Base-by-base conservation (phyloP, 192 early-diverging fungal genomes). In the Dissophora globulifera region DNA sequence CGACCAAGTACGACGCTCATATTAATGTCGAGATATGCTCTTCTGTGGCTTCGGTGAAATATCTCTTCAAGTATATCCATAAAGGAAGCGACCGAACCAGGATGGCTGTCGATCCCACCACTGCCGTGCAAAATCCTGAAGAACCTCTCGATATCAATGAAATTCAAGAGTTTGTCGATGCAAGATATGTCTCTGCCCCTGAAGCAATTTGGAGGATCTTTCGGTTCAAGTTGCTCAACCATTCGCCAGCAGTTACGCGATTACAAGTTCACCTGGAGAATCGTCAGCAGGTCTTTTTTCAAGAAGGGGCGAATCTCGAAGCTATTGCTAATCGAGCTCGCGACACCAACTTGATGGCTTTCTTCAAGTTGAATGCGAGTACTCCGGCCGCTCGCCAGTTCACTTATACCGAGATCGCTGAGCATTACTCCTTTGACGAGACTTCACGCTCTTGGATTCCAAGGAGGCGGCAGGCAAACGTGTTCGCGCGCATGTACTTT, bases 401-500 rank as follows among this genome's bases (percentile, higher is more conserved):
- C 38, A 40, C 54, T 25, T 57, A 57, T 42, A 32, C 20, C 19
- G 33, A 57, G 20, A 57, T 57, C 54, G 19, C 54, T 20, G 12
- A 20, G 20, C 54, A 57, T 33, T 57, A 57, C 25, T 23, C 38
- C n/a, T 57, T 22, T 20, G 25, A 11, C 19, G 9, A 11, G 25
- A 4, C 6, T 7, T 15, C 46, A 48, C 22, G 29, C 27, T 8
- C 9, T 3, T 54, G 52, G 52, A 2, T 11, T 35, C 8, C 2
- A 54, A 30, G 52, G n/a, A 35, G n/a, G 13, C 29, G 20, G 7
- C 8, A n/a, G 12, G 4, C 31, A 9, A 45, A 46, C 33, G 25
- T 58, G 20, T 13, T 62, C 12, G 20, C 31, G 8, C 43, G 52
- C 26, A 54, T 71, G 30, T 74, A 51, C 35, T 63, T 50, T 29